Evolutionary conservation across 2,329 filamentous ascomycete species (phyloP).

Genomic region (Colletotrichum chrysophilum): DNA sequence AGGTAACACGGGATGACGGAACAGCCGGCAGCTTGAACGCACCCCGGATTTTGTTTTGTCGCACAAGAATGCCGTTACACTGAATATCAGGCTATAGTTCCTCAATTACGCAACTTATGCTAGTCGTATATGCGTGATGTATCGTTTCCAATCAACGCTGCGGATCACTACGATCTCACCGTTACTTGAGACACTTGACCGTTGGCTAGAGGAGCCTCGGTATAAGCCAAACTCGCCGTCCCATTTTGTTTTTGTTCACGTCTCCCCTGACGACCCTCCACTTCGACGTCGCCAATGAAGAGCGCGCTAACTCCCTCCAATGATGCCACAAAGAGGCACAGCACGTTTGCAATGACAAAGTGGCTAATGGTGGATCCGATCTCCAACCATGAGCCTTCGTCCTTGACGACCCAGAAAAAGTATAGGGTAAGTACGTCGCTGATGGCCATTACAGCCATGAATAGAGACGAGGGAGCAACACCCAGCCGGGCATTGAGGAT

Average conservation of each 20-base stretch:
- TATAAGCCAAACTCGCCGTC: not conserved
- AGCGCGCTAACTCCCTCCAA: conserved; percentile 85
- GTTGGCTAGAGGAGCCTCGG: not conserved
- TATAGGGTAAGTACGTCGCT: conserved; percentile 91
- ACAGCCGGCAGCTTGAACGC: not conserved
- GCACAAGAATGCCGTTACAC: not conserved
- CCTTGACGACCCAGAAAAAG: conserved; percentile 97
- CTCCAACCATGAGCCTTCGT: conserved; percentile 96
- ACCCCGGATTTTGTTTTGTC: not conserved
- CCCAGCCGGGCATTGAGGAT: conserved; percentile 85
- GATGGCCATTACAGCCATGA: conserved; percentile 92
- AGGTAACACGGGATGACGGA: not conserved
- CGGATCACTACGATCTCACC: not conserved
- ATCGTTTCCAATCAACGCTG: not conserved
- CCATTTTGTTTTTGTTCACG: not conserved
- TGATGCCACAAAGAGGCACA: conserved; percentile 89
- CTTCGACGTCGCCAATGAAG: conserved; percentile 82
- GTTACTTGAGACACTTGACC: not conserved
- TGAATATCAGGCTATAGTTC: not conserved
- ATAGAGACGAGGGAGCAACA: conserved; percentile 85
- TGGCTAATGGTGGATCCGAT: conserved; percentile 97
- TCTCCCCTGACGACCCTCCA: conserved; percentile 34
- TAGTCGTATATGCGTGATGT: not conserved
- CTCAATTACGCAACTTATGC: not conserved
- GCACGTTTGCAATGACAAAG: conserved; percentile 87